These are phyloP conservation scores for Ceratocystis variospora DNA, from an alignment of 2,329 filamentous ascomycete genomes.

Conservation along the genomic window DNA sequence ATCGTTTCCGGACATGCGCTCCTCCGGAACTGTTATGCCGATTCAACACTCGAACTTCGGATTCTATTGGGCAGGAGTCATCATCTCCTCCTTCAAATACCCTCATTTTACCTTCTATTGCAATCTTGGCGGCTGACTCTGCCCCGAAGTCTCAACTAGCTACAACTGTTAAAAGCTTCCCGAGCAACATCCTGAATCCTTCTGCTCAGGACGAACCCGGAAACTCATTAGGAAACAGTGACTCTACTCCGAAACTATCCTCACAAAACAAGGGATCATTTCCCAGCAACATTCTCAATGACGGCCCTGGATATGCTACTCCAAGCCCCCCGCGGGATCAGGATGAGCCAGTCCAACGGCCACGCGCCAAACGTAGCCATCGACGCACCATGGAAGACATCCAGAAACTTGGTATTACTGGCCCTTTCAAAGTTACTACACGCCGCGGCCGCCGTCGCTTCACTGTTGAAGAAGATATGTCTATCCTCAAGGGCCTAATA, in stretches of 20 bases:
- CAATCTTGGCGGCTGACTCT: neutral
- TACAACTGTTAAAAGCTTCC: neutral
- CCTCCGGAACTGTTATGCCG: constrained; percentile 39
- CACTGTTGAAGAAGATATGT: constrained; percentile 47
- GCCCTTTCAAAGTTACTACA: constrained; percentile 48
- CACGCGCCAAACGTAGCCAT: constrained; percentile 40
- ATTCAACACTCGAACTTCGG: neutral
- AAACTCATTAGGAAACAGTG: neutral
- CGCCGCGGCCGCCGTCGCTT: constrained; percentile 48
- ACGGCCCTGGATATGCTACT: constrained; percentile 22
- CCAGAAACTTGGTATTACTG: constrained; percentile 44
- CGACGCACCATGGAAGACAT: constrained; percentile 44
- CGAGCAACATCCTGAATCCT: constrained; percentile 16
- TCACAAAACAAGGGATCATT: constrained; percentile 3
- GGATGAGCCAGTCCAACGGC: constrained; percentile 23
- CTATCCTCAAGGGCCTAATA: constrained; percentile 47
- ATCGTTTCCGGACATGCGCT: constrained; percentile 52
- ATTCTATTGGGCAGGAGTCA: neutral
- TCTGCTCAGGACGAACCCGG: constrained; percentile 7
- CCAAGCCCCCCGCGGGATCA: constrained; percentile 24
- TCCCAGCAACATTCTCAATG: constrained; percentile 20
- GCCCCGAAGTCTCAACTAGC: neutral
- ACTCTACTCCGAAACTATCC: constrained; percentile 11
- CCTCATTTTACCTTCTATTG: neutral
- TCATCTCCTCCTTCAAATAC: neutral